Evolutionary conservation across 495 filamentous ascomycete species (phyloP), one percentile per base, ranked within the genome.

Genomic region (Trichoderma erinaceum): DNA sequence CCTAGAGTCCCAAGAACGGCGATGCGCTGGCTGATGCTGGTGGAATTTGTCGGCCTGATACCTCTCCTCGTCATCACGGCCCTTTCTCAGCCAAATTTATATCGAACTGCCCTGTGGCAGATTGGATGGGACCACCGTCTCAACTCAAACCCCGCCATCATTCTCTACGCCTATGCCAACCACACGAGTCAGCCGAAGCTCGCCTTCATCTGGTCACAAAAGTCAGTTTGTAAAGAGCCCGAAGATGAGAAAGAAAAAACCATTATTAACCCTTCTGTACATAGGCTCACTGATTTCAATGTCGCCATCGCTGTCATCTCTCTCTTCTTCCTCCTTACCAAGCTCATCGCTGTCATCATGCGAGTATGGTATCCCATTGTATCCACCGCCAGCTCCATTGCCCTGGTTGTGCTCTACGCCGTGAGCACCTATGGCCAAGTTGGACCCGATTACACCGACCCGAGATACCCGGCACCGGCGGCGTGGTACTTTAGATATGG

Each of bases 401-500:
- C 78, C 27, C 78, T 92, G 68, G 76, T 86, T 12, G 84, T 81
- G 0, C 78, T 97, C 32, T 96, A 86, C 74, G 79, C 86, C 52
- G 81, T 87, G 35, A 88, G 87, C 72, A 80, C 90, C 69, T 84
- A 86, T 67, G 88, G 84, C 64, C 93, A 97, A 74, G 88, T 90
- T 41, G 90, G 90, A 13, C 86, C 89, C 43, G 93, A 97, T 74
- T 89, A 85, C 75, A 89, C 87, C 50, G 92, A 97, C 75, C 84
- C 89, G 10, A 71, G 81, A 4, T 86, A 90, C 69, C 87, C 85
- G 8, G 88, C 91, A 70, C 79, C 81, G 8, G 85, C 88, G 1
- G 80, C 91, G 4, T 97, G 93, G 93, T 97, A 96, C 73, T 87
- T 97, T 71, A 85, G 87, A 46, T 90, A 91, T 74, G 84, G 82